phyloP scores from a whole-genome alignment of 2,329 filamentous ascomycete genomes.

The Cryphonectria nitschkei region DNA sequence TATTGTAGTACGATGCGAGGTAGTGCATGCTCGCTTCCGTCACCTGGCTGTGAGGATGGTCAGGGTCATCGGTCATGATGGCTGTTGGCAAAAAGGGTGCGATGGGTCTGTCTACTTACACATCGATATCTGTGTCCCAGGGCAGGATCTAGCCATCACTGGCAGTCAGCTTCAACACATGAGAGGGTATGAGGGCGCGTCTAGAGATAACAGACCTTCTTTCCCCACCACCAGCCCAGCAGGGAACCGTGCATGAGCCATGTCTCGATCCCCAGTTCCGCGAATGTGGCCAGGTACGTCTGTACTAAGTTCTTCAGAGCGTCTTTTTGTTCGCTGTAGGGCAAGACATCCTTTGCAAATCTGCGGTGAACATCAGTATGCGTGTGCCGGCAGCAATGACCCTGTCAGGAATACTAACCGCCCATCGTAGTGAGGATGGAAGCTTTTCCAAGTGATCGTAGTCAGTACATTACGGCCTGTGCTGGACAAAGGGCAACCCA shows the following conservation, averaged over 20 bases:
- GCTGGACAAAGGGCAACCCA: neutral
- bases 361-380: conserved; percentile 31
- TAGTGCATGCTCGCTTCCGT: conserved; percentile 66
- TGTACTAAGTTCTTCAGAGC: conserved; percentile 69
- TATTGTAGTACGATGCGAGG: conserved; percentile 70
- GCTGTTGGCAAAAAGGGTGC: no score
- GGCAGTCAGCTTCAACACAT: conserved; percentile 31
- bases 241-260: conserved; percentile 88
- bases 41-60: conserved; percentile 53
- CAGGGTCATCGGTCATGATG: neutral
- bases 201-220: conserved; percentile 35
- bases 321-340: conserved; percentile 60
- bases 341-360: conserved; percentile 45
- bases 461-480: conserved; percentile 5
- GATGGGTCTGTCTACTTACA: conserved; percentile 37
- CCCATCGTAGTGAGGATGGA: conserved; percentile 44
- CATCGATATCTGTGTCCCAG: conserved; percentile 79
- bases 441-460: conserved; percentile 32
- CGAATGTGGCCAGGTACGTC: conserved; percentile 72
- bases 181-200: neutral
- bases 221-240: conserved; percentile 87
- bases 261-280: conserved; percentile 69
- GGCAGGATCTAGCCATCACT: conserved; percentile 61
- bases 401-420: conserved; percentile 33
- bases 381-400: conserved; percentile 11